Percentiles rank a stretch among this genome's conserved stretches.
These are phyloP conservation scores for Nemania sp. DNA, from an alignment of 2,329 filamentous ascomycete species.

Conservation along the genomic window DNA sequence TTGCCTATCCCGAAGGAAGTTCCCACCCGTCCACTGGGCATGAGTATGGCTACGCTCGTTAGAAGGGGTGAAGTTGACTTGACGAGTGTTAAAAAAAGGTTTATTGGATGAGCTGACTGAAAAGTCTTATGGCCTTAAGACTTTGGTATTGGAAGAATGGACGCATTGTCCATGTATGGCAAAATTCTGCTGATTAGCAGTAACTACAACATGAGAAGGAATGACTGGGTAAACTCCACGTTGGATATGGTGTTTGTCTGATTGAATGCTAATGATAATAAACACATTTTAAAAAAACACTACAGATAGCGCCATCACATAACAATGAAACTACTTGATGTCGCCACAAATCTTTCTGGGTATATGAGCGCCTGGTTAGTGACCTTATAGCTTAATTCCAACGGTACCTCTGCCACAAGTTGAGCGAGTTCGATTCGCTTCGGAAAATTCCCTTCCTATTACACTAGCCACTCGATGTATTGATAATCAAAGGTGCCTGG, in stretches of 20 bases:
- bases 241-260: neutral
- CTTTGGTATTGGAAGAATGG: neutral
- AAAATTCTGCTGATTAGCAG: neutral
- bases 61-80: neutral
- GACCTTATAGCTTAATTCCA: too few species aligned
- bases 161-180: neutral
- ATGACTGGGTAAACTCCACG: too few species aligned
- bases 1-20: slow-evolving; percentile 38
- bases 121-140: neutral
- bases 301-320: too few species aligned
- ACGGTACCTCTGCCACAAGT: too few species aligned
- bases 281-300: too few species aligned
- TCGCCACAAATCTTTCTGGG: neutral
- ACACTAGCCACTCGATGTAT: too few species aligned
- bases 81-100: neutral
- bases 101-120: neutral
- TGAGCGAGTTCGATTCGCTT: too few species aligned
- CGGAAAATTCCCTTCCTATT: too few species aligned
- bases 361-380: too few species aligned
- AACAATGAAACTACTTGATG: neutral
- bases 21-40: slow-evolving; percentile 27
- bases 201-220: neutral
- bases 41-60: slow-evolving; percentile 28
- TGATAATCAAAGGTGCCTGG: too few species aligned
- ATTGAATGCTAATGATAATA: slow-evolving; percentile 4